Base-by-base conservation (phyloP, 805 yeast species). In the Saccharomycopsis fodiens region DNA sequence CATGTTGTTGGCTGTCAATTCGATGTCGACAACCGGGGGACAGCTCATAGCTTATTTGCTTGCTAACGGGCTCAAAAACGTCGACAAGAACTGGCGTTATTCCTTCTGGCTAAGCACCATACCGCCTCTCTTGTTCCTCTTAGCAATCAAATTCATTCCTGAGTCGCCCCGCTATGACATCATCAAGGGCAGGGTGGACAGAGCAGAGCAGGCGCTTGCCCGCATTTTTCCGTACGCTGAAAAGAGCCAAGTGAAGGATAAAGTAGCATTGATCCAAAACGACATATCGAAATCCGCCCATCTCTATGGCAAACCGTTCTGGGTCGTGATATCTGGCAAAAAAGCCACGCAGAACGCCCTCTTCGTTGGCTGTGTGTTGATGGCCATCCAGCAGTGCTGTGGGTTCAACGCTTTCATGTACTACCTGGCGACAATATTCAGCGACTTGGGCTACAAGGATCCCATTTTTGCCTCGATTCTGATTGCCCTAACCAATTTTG, bases 381-480 rank as follows among this genome's bases (percentile, higher is more conserved):
- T 76, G 68, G 66, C 74, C 51, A 68, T 74, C 52, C 83, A 78
- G 56, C 83, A 78, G 59, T 65, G 71, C 42, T 69, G 77, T n/a
- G 83, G 83, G 45, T 72, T 76, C 57, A 77, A 77, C 61, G 76
- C 79, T 35, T 76, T 78, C 55, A 75, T 78, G 72, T 78, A 76
- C 59, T 78, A 77, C 55, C 74, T 79, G 4, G 73, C 82, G 7
- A 67, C 79, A 12, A 69, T 78, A 39, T 76, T 78, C 65, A 58
- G 69, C 44, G 67, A 71, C 17, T 68, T 75, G 17, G 77, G 79
- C 3, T 62, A 73, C 52, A 55, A 64, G 7, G 73, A 76, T 56
- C 78, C 82, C n/a, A 65, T 78, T 55, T 57, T 70, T 36, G 76
- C 79, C 2, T 75, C 81, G 5, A 73, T 76, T 22, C 56, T 72